phyloP scores from a whole-genome alignment of 140 eudicot species.

The Stevia rebaudiana region DNA sequence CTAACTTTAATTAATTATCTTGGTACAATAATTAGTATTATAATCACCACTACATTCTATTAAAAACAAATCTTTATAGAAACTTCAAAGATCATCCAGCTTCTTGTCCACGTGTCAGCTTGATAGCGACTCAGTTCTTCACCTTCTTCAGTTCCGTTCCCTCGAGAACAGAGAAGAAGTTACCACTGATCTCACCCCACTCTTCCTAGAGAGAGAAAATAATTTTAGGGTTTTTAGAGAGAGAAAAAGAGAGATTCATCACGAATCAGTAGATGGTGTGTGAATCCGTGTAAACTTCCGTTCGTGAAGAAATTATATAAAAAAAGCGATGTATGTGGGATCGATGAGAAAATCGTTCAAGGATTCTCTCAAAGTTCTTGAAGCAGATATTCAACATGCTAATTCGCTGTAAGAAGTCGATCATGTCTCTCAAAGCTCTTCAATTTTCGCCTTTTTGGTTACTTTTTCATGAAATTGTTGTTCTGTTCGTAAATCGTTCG shows the following conservation, averaged over 20 bases:
- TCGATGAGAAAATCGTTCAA: constrained; percentile 69
- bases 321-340: constrained; percentile 47
- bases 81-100: constrained; percentile 28
- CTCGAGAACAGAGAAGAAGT: constrained; percentile 25
- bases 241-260: background rate
- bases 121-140: constrained; percentile 37
- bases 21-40: constrained; percentile 1
- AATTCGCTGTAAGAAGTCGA: constrained; percentile 48
- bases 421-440: background rate
- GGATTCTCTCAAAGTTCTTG: constrained; percentile 83
- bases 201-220: constrained; percentile 15
- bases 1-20: constrained; percentile 16
- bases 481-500: background rate
- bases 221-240: constrained; percentile 30
- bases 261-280: constrained; percentile 27
- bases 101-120: constrained; percentile 44
- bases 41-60: constrained; percentile 12
- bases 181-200: constrained; percentile 27
- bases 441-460: background rate
- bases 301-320: background rate
- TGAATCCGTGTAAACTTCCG: background rate
- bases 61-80: background rate
- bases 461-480: background rate
- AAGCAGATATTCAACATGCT: constrained; percentile 92
- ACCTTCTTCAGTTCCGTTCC: constrained; percentile 25